Base-by-base conservation (phyloP, 768 basidiomycete genomes). In the Agaricus blazei region DNA sequence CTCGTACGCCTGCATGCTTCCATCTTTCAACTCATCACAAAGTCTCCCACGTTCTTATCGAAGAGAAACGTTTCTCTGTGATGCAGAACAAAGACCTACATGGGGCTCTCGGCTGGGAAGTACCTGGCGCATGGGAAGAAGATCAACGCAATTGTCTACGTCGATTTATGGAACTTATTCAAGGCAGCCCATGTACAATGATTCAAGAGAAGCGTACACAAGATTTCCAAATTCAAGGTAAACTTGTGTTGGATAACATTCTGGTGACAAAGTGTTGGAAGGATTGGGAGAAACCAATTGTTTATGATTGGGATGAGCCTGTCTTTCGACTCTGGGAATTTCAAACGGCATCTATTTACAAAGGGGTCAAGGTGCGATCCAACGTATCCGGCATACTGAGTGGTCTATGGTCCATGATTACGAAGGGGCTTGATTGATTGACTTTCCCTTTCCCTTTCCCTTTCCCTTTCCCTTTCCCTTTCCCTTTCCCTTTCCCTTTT, bases 41-140 rank as follows among this genome's bases (percentile, higher is more conserved):
- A 41, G 29, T 26, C 14, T 23, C 49, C 19, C 26, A 49, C 43
- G 14, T 40, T 26, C 49, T 52, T 5, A 31, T 55, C 1, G 59
- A 60, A 27, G 43, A 48, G 27, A 52, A 51, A 24, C 41, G 59
- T 23, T 60, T 58, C 41, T 56, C 59, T 23, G 59, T 58, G 7
- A 50, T 60, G 44, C 53, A 53, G 26, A 57, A 60, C 34, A 27
- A 24, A 5, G 19, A 24, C 0, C 19, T 60, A 5, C 57, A 58
- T n/a, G 49, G 51, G 11, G 50, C 41, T 26, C 23, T 40, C 37
- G 44, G 26, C 23, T 51, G 36, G 26, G 58, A 52, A 5, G 27
- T 52, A n/a, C 19, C 31, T 38, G 48, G 24, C 5, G 19, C 31
- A n/a, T 0, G 19, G 40, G 43, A 51, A 4, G 48, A 29, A 14